phyloP scores from a whole-genome alignment of 139 green algal species.

The Pleodorina starrii region DNA sequence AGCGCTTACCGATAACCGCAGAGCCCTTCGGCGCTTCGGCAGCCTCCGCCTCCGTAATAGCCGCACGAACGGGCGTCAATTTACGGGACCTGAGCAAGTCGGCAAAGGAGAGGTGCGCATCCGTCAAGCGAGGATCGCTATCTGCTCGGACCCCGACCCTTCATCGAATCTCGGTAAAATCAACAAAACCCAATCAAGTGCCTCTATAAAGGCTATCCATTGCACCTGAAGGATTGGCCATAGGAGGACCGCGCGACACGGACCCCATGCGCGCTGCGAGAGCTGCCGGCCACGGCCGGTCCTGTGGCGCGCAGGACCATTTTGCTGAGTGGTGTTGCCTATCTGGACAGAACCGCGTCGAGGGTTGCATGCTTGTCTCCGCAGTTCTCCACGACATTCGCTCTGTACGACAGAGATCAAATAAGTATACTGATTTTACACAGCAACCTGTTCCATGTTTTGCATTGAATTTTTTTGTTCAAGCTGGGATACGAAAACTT shows the following conservation, averaged over 20 bases:
- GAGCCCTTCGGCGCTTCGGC: constrained; percentile 30
- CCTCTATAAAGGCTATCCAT: not conserved
- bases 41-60: constrained; percentile 15
- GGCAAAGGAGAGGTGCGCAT: too few species aligned
- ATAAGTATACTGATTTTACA: too few species aligned
- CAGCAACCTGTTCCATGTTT: too few species aligned
- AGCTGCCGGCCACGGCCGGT: not conserved
- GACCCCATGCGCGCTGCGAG: not conserved
- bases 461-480: too few species aligned
- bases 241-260: not conserved
- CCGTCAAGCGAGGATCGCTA: not conserved
- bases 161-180: not conserved
- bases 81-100: constrained; percentile 20
- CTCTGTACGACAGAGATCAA: too few species aligned
- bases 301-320: constrained; percentile 11
- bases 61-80: not conserved
- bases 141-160: not conserved
- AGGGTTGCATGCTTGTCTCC: not conserved
- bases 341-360: not conserved
- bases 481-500: too few species aligned
- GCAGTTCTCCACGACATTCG: too few species aligned
- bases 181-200: not conserved
- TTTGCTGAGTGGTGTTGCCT: not conserved
- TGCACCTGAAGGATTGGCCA: constrained; percentile 20
- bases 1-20: not conserved